phyloP scores from a whole-genome alignment of 768 basidiomycete genomes.

The Clitopilus passeckerianus region DNA sequence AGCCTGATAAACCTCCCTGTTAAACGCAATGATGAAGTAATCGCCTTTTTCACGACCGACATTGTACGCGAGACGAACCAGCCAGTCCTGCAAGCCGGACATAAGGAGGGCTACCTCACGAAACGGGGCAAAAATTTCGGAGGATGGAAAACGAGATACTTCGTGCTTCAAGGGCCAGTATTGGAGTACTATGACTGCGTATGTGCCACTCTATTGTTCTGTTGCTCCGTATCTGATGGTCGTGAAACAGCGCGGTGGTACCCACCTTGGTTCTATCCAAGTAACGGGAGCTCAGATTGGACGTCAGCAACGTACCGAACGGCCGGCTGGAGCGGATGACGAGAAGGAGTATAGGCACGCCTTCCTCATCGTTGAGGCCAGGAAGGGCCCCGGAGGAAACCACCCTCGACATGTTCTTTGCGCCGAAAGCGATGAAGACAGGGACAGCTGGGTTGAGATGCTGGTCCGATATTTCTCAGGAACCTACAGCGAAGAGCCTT shows the following conservation, averaged over 20 bases:
- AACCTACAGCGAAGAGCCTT: constrained; percentile 68
- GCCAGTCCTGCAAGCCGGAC: constrained; percentile 73
- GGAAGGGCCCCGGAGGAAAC: constrained; percentile 63
- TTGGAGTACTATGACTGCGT: constrained; percentile 96
- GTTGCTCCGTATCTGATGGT: constrained; percentile 8
- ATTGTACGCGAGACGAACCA: constrained; percentile 72
- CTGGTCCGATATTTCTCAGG: constrained; percentile 87
- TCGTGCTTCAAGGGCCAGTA: constrained; percentile 85
- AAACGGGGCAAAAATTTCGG: constrained; percentile 98
- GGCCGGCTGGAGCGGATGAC: constrained; percentile 55
- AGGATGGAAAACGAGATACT: constrained; percentile 95
- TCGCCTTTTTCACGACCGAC: constrained; percentile 90
- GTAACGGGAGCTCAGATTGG: constrained; percentile 96
- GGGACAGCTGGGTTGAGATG: constrained; percentile 93
- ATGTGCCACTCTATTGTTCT: constrained; percentile 29
- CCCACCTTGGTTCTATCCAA: constrained; percentile 84
- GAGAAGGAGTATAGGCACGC: constrained; percentile 96
- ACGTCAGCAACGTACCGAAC: constrained; percentile 73
- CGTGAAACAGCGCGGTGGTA: constrained; percentile 72
- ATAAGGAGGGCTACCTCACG: constrained; percentile 94
- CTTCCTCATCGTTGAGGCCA: constrained; percentile 92
- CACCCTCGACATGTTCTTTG: constrained; percentile 89
- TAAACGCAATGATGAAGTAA: constrained; percentile 85
- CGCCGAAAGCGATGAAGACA: constrained; percentile 90
- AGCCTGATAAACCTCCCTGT: constrained; percentile 76